phyloP scores from a whole-genome alignment of 2,329 filamentous ascomycete genomes.

The Ophiocordyceps camponoti-floridani region DNA sequence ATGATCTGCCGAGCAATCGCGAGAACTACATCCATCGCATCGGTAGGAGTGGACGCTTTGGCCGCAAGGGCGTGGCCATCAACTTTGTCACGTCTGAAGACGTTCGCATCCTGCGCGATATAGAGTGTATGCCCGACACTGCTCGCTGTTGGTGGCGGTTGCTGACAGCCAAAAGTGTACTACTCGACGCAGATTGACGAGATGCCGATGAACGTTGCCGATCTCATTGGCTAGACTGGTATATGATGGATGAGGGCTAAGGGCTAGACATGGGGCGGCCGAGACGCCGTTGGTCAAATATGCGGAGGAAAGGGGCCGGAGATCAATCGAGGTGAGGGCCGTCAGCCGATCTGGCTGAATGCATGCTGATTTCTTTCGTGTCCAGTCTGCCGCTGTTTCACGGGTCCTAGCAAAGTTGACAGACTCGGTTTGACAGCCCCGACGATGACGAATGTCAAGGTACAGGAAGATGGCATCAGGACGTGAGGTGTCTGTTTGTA shows the following conservation, averaged over 20 bases:
- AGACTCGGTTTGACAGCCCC: no score
- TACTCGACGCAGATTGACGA: slow-evolving; percentile 96
- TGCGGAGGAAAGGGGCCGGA: neutral
- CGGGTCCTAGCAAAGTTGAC: no score
- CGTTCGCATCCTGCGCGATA: slow-evolving; percentile 99
- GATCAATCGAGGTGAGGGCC: neutral
- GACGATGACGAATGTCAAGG: no score
- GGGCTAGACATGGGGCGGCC: neutral
- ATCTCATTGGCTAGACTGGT: slow-evolving; percentile 30
- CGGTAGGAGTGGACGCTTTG: slow-evolving; percentile 98
- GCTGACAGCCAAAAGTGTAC: slow-evolving; percentile 45
- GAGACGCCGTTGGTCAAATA: neutral
- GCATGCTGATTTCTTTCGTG: neutral
- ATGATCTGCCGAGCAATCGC: slow-evolving; percentile 94
- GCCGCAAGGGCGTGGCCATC: slow-evolving; percentile 99
- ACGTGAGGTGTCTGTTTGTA: no score
- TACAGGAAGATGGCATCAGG: no score
- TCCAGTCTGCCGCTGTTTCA: no score
- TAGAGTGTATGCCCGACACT: slow-evolving; percentile 51
- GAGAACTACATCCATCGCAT: slow-evolving; percentile 99
- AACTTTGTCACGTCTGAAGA: slow-evolving; percentile 99
- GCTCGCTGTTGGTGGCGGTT: neutral
- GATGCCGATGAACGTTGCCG: slow-evolving; percentile 91
- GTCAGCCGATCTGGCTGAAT: neutral
- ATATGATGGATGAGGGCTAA: neutral